A percentile compares a stretch with the other conserved stretches of the same genome.
Conservation (phyloP, 2,329 filamentous ascomycete genomes). For the Monilinia aucupariae region DNA sequence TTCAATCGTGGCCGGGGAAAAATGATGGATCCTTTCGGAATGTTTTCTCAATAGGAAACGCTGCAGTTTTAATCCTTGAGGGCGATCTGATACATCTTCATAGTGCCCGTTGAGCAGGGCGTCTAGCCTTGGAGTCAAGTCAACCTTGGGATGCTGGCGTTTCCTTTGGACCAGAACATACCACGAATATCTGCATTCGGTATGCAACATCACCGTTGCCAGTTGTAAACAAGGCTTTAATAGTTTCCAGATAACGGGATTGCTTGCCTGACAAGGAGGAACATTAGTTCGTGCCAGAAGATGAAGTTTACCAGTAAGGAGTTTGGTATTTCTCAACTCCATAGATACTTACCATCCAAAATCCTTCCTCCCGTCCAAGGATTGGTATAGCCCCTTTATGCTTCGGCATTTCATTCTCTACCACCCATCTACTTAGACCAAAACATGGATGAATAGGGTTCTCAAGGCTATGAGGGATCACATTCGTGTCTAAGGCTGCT, state of each 20-base stretch:
- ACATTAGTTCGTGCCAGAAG: background rate
- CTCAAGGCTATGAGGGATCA: background rate
- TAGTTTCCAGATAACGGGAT: background rate
- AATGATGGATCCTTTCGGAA: background rate
- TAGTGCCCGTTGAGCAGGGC: background rate
- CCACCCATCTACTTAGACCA: constrained; percentile 11
- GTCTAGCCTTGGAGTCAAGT: background rate
- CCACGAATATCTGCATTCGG: constrained; percentile 8
- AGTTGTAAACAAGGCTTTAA: constrained; percentile 4
- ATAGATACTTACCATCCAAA: constrained; percentile 19
- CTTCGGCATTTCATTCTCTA: constrained; percentile 8
- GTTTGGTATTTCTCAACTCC: no score
- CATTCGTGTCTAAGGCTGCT: background rate
- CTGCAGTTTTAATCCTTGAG: background rate
- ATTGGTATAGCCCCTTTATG: constrained; percentile 16
- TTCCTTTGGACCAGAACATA: no score
- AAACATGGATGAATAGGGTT: constrained; percentile 17
- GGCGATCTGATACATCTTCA: background rate
- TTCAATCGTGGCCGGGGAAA: background rate
- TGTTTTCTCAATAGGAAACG: background rate
- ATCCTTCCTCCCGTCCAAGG: constrained; percentile 12
- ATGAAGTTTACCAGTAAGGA: background rate
- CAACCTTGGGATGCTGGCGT: background rate
- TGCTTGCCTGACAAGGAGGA: background rate
- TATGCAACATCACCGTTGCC: constrained; percentile 1